These are phyloP conservation scores for Plasmopara muralis DNA, from an alignment of 352 stramenopile genomes.

Conservation along the genomic window DNA sequence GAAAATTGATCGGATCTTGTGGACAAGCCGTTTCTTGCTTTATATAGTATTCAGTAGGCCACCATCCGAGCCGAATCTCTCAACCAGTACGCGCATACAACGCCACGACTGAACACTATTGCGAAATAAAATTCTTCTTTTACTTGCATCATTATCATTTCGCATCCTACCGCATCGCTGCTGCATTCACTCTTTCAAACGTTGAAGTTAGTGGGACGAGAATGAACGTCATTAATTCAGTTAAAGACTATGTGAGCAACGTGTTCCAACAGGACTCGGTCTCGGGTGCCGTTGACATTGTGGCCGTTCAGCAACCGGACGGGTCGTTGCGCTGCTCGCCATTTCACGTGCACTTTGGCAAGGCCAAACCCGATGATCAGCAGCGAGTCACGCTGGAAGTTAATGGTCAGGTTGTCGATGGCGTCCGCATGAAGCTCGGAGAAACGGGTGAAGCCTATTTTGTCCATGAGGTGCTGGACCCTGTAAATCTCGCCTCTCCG, in stretches of 20 bases:
- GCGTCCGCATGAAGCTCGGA: slow-evolving; percentile 71
- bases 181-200: slow-evolving; percentile 9
- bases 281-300: slow-evolving; percentile 79
- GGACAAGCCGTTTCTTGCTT: background rate
- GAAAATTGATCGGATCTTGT: background rate
- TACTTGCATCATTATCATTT: slow-evolving; percentile 18
- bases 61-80: slow-evolving; percentile 12
- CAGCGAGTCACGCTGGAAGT: slow-evolving; percentile 51
- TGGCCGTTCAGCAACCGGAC: slow-evolving; percentile 71
- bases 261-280: slow-evolving; percentile 57
- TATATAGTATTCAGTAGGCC: background rate
- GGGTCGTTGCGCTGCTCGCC: slow-evolving; percentile 54
- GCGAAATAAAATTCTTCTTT: slow-evolving; percentile 6
- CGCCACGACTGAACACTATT: slow-evolving; percentile 10
- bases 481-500: slow-evolving; percentile 53
- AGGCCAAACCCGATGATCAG: slow-evolving; percentile 31
- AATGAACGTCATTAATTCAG: slow-evolving; percentile 85
- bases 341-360: slow-evolving; percentile 82
- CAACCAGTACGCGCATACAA: slow-evolving; percentile 10
- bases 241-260: slow-evolving; percentile 84
- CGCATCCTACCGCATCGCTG: slow-evolving; percentile 4
- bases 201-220: slow-evolving; percentile 10
- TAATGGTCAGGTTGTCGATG: slow-evolving; percentile 46
- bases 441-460: slow-evolving; percentile 72
- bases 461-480: slow-evolving; percentile 50